A percentile compares a stretch with the other conserved stretches of the same genome.
These are phyloP conservation scores for Backusella macrospora DNA, from an alignment of 192 early-diverging fungal species.

Conservation along the genomic window DNA sequence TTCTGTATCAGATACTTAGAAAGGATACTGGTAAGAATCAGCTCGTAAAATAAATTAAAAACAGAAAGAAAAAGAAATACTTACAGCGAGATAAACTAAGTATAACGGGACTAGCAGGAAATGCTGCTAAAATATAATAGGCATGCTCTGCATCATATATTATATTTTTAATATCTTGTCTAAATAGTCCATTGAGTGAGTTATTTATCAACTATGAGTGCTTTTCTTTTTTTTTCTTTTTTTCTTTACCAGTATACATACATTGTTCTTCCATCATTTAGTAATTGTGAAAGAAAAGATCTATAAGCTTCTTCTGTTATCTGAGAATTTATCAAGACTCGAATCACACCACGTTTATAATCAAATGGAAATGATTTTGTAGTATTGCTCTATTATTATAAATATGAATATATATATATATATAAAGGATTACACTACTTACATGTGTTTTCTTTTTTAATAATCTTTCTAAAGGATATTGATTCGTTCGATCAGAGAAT, in stretches of 20 bases:
- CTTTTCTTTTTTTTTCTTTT: not conserved
- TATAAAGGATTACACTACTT: not conserved
- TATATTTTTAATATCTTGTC: not conserved
- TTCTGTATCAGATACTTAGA: slow-evolving; percentile 6
- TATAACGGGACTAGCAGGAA: slow-evolving; percentile 2
- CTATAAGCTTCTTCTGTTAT: not conserved
- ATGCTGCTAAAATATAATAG: slow-evolving; percentile 7
- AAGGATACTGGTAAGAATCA: too few species aligned
- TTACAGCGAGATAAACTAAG: slow-evolving; percentile 8
- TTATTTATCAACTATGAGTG: too few species aligned
- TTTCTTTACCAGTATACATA: not conserved
- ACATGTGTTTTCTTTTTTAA: not conserved
- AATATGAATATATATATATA: not conserved
- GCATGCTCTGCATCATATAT: not conserved
- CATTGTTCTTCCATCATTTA: slow-evolving; percentile 15
- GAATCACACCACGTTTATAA: slow-evolving; percentile 1
- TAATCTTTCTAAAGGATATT: not conserved
- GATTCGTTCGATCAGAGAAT: not conserved
- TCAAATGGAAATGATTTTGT: slow-evolving; percentile 2
- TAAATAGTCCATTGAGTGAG: not conserved
- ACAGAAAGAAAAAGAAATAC: not conserved
- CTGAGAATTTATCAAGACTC: not conserved
- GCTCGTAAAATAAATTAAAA: too few species aligned
- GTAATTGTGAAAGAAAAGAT: not conserved
- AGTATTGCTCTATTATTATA: not conserved